These are phyloP conservation scores for Patellifolia procumbens DNA, from an alignment of 179 eudicot genomes.

Conservation along the genomic window DNA sequence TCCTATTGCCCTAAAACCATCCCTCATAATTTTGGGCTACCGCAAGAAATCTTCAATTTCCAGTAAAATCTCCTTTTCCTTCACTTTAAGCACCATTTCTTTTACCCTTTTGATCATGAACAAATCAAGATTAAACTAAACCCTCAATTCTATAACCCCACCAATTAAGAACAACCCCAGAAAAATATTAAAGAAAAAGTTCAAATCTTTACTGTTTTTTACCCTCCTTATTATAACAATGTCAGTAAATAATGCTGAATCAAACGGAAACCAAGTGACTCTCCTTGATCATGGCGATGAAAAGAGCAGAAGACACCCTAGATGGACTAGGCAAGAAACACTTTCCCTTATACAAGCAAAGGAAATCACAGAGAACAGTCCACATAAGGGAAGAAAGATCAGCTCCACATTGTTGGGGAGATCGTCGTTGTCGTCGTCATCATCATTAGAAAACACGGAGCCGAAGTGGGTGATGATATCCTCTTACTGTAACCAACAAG, in stretches of 20 bases:
- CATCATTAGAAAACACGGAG: slow-evolving; percentile 29
- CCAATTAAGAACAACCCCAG: not conserved
- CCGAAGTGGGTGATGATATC: slow-evolving; percentile 57
- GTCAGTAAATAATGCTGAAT: slow-evolving; percentile 9
- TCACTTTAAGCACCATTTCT: not conserved
- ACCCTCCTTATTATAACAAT: not conserved
- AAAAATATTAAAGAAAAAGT: not conserved
- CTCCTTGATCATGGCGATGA: slow-evolving; percentile 27
- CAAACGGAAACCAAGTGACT: not conserved
- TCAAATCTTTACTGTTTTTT: not conserved
- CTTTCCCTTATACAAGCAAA: slow-evolving; percentile 46
- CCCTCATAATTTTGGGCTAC: slow-evolving; percentile 19
- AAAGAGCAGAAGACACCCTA: slow-evolving; percentile 45
- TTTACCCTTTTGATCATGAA: not conserved
- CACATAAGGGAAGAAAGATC: slow-evolving; percentile 34
- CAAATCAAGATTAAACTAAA: not conserved
- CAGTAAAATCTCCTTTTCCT: not conserved
- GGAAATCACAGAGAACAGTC: slow-evolving; percentile 40
- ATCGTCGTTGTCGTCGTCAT: not conserved
- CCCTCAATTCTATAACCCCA: not conserved
- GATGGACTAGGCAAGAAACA: slow-evolving; percentile 56
- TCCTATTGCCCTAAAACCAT: not conserved
- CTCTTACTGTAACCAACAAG: slow-evolving; percentile 41
- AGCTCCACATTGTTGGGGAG: slow-evolving; percentile 16
- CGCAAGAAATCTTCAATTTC: not conserved